Evolutionary conservation across 768 basidiomycete genomes (phyloP).

Genomic region (Boletus sp.): DNA sequence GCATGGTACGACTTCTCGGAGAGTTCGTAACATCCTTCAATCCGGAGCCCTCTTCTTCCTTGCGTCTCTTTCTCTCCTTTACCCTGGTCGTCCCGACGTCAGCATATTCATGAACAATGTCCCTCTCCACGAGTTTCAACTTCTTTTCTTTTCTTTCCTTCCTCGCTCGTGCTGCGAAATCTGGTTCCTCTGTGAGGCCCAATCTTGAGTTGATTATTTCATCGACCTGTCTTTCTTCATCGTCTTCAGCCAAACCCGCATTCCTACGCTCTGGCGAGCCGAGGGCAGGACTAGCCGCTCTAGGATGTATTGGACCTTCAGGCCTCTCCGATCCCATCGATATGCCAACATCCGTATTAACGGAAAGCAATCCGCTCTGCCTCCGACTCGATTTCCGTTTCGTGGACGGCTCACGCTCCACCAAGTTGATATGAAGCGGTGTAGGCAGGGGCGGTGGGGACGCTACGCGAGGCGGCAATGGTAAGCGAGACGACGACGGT

Average conservation of each 20-base stretch:
- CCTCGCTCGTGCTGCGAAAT: conserved; percentile 29
- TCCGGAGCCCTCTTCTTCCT: conserved; percentile 35
- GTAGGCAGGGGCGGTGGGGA: conserved; percentile 39
- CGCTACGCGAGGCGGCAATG: conserved; percentile 43
- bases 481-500: conserved; percentile 47
- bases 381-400: conserved; percentile 30
- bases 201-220: conserved; percentile 20
- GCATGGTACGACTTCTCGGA: conserved; percentile 36
- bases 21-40: conserved; percentile 68
- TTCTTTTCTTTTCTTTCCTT: conserved; percentile 44
- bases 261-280: conserved; percentile 58
- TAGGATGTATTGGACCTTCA: conserved; percentile 43
- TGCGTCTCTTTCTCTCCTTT: conserved; percentile 43
- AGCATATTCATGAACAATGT: conserved; percentile 20
- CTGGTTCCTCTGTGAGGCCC: conserved; percentile 14
- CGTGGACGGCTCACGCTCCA: conserved; percentile 33
- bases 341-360: conserved; percentile 32
- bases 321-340: conserved; percentile 26
- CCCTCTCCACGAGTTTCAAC: conserved; percentile 19
- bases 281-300: conserved; percentile 66
- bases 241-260: conserved; percentile 54
- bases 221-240: conserved; percentile 50
- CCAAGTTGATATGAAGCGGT: conserved; percentile 34
- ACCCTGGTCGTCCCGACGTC: conserved; percentile 26
- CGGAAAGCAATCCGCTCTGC: conserved; percentile 56